Base-by-base conservation (phyloP, 179 eudicot genomes). In the Silene vulgaris region DNA sequence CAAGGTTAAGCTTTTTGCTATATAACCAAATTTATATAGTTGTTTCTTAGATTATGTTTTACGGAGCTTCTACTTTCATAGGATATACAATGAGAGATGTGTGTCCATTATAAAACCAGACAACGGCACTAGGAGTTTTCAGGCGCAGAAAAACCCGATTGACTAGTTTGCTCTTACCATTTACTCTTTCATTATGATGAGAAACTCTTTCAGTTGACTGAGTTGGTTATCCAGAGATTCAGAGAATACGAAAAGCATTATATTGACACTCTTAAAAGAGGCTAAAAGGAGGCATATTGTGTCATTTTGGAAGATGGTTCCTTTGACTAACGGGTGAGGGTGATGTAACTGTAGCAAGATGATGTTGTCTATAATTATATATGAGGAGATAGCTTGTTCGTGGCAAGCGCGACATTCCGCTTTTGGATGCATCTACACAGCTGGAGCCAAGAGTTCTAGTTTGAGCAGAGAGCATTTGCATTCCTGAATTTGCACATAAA, bases 341-440 rank as follows among this genome's bases (percentile, higher is more conserved):
- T n/a, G 69, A 35, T 66, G 71, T 28, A 64, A 13, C 19, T 64
- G 29, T 9, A 13, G 14, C 30, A 35, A 64, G 40, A 28, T 23
- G 66, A 62, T 64, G 37, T 12, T 26, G 6, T 45, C 11, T 45
- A 45, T 45, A 45, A 45, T 4, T 29, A 64, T 64, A 13, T 64
- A 26, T 11, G 17, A 64, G 48, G 71, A n/a, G 37, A 66, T 35
- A 66, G 71, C 71, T 35, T 66, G 26, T n/a, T 66, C 12, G 8
- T 35, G 7, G 23, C 48, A 35, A 7, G 71, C n/a, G 52, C n/a
- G 23, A 6, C 50, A 66, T 66, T 66, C 50, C 40, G 71, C 71
- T 66, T 66, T 35, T 63, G n/a, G 37, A 63, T 2, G 21, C n/a
- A 16, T 63, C 35, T 63, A 23, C 35, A 1, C 67, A 63, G 67